Evolutionary conservation across 2,329 filamentous ascomycete genomes (phyloP).

Genomic region (Ascochyta viciae-villosae): DNA sequence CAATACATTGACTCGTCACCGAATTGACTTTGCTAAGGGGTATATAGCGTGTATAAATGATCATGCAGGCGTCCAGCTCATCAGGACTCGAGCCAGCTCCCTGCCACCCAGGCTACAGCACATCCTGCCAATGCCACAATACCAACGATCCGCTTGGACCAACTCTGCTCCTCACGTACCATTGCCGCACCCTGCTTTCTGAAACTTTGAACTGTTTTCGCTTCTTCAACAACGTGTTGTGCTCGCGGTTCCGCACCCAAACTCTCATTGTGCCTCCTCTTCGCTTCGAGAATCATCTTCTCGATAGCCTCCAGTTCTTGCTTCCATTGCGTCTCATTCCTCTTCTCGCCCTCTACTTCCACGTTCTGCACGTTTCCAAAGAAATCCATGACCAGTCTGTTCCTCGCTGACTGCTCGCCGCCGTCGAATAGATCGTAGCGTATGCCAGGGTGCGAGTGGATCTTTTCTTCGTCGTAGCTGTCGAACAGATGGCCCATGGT

Average conservation of each 20-base stretch:
- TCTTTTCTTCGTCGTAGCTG: slow-evolving; percentile 93
- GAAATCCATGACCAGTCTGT: slow-evolving; percentile 90
- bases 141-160: slow-evolving; percentile 51
- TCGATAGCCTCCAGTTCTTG: slow-evolving; percentile 81
- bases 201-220: slow-evolving; percentile 21
- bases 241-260: slow-evolving; percentile 28
- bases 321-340: slow-evolving; percentile 56
- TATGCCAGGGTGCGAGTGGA: slow-evolving; percentile 89
- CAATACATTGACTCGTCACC: too few species aligned
- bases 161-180: slow-evolving; percentile 47
- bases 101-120: slow-evolving; percentile 50
- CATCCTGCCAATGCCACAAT: slow-evolving; percentile 49
- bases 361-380: slow-evolving; percentile 98
- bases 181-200: slow-evolving; percentile 44
- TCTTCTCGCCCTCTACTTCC: slow-evolving; percentile 72
- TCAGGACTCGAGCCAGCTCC: slow-evolving; percentile 48
- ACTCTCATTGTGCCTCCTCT: slow-evolving; percentile 49
- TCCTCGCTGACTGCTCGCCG: slow-evolving; percentile 77
- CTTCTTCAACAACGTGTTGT: slow-evolving; percentile 35
- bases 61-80: slow-evolving; percentile 1
- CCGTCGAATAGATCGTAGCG: slow-evolving; percentile 95
- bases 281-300: slow-evolving; percentile 62
- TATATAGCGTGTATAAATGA: slow-evolving; percentile 10
- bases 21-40: not conserved
- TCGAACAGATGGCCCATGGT: slow-evolving; percentile 95